These are phyloP conservation scores for Setaria italica DNA, from an alignment of 202 grass and related monocot genomes.

Conservation along the genomic window DNA sequence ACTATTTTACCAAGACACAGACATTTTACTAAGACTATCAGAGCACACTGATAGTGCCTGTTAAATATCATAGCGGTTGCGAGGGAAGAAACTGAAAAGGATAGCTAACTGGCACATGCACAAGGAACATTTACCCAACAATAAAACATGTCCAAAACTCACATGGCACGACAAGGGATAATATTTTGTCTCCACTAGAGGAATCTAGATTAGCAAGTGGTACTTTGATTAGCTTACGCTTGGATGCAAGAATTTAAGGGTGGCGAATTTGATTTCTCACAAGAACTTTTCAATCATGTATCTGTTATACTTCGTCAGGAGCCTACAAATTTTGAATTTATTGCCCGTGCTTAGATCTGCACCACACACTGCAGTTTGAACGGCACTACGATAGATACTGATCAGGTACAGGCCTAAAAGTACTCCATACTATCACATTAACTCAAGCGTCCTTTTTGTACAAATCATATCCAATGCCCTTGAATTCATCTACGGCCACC, in stretches of 20 bases:
- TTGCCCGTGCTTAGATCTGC: not conserved
- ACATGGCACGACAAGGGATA: not conserved
- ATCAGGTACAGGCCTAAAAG: constrained; percentile 39
- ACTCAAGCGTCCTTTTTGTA: constrained; percentile 30
- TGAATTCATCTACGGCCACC: constrained; percentile 31
- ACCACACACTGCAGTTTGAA: constrained; percentile 17
- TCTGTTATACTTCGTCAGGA: not conserved
- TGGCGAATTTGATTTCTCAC: not conserved
- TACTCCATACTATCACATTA: constrained; percentile 28
- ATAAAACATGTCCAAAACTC: not conserved
- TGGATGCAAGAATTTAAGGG: not conserved
- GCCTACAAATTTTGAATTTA: constrained; percentile 29
- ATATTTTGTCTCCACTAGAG: constrained; percentile 25
- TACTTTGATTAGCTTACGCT: not conserved
- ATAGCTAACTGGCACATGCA: constrained; percentile 4
- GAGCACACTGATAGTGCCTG: too few species aligned
- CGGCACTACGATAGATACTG: not conserved
- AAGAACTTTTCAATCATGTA: not conserved
- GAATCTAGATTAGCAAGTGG: not conserved
- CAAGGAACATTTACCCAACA: not conserved
- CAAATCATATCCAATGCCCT: constrained; percentile 30
- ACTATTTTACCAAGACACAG: too few species aligned
- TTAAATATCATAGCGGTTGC: not conserved
- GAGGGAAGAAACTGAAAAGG: not conserved
- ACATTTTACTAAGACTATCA: too few species aligned